Evolutionary conservation across 202 grass and related monocot species (phyloP).

Genomic region (Eragrostis tef): DNA sequence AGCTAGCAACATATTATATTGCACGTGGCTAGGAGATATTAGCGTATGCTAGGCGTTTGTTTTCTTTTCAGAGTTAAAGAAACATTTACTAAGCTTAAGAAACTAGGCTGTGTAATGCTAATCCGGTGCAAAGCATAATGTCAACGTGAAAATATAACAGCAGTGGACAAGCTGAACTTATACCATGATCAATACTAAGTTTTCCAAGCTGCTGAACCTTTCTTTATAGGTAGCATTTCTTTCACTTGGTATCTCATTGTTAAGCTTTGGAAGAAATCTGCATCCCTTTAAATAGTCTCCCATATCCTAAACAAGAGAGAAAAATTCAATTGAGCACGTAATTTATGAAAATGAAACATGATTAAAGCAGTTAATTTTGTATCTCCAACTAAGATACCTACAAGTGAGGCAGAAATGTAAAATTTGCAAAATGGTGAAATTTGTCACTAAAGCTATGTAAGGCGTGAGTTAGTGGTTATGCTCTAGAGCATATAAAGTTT

Average conservation of each 20-base stretch:
- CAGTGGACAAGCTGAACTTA: constrained; percentile 41
- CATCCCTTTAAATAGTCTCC: constrained; percentile 83
- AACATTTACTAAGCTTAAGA: not conserved
- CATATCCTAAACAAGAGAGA: constrained; percentile 69
- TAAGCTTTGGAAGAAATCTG: constrained; percentile 95
- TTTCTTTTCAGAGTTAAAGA: constrained; percentile 11
- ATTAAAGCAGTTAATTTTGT: not conserved
- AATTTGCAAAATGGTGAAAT: too few species aligned
- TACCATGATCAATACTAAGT: constrained; percentile 91
- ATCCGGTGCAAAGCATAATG: not conserved
- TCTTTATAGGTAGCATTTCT: constrained; percentile 89
- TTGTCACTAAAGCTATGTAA: too few species aligned
- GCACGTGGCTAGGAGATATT: not conserved
- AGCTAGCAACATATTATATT: not conserved
- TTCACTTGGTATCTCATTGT: constrained; percentile 78
- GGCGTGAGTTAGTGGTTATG: too few species aligned
- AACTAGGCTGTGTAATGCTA: not conserved
- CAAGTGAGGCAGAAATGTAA: too few species aligned
- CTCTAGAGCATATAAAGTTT: too few species aligned
- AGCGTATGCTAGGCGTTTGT: not conserved
- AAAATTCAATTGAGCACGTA: constrained; percentile 1
- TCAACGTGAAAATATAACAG: constrained; percentile 15
- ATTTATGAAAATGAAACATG: constrained; percentile 24
- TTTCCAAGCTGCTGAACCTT: constrained; percentile 83
- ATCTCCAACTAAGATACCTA: not conserved